Base-by-base conservation (phyloP, 768 basidiomycete species). In the Suillus bovinus region DNA sequence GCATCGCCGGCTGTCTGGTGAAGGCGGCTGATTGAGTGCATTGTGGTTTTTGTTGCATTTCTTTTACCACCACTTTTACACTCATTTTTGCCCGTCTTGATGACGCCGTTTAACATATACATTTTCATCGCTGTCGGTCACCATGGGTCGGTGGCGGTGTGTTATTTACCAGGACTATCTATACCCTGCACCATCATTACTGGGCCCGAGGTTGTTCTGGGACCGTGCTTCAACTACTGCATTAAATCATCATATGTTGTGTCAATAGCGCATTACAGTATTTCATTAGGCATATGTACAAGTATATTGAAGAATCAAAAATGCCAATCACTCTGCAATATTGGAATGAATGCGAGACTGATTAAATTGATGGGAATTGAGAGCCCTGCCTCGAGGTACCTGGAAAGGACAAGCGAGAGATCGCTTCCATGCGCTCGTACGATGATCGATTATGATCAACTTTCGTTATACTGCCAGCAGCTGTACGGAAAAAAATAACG, bases 1-100 rank as follows among this genome's bases (percentile, higher is more conserved):
- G 88, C 88, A 13, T 76, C 82, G 1, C 85, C 86, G 0, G 78
- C 86, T 1, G 78, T 79, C 22, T 89, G 88, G 88, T 89, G 81
- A 79, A 89, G 88, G 88, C 88, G 80, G 79, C 70, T 53, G 42
- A 29, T 69, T 65, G 66, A 38, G 38, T 38, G 54, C 34, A 55
- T 7, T 8, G 36, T 56, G n/a, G 55, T 17, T 7, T 63, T 54
- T 69, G 70, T 72, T 63, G 58, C 56, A 62, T 63, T 61, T 60
- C 38, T 64, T 58, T 74, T 67, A 62, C 66, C 60, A 60, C 64
- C 58, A 61, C 67, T 67, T 66, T 4, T 57, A 61, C 63, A 61
- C 60, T 63, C 39, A 34, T 62, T 68, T 16, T 20, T 52, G 63
- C 31, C 59, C 69, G 70, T 73, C 73, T 76, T 60, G 75, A 76